These are phyloP conservation scores for Trichoderma reesei DNA, from an alignment of 495 filamentous ascomycete species.

Conservation along the genomic window DNA sequence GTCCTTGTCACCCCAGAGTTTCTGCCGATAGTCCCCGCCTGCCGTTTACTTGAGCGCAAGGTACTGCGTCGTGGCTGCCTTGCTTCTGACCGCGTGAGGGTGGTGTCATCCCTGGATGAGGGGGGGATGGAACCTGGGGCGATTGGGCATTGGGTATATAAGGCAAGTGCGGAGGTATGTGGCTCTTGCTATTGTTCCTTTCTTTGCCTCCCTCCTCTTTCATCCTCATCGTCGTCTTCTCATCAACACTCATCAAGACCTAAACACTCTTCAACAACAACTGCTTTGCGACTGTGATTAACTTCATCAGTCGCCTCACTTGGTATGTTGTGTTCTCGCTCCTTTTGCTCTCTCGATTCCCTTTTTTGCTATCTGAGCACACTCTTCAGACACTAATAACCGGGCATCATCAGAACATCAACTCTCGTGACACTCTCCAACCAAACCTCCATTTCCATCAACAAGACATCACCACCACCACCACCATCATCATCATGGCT, in stretches of 20 bases:
- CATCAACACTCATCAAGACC: background rate
- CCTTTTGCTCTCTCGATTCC: no score
- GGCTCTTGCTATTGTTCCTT: no score
- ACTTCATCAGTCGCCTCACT: no score
- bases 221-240: background rate
- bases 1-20: background rate
- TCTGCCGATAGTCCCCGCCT: background rate
- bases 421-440: no score
- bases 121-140: background rate
- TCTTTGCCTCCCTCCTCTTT: background rate
- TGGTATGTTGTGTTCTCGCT: no score
- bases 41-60: background rate
- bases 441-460: background rate
- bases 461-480: background rate
- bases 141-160: background rate
- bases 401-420: no score
- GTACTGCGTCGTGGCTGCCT: constrained; percentile 1
- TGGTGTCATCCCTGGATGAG: constrained; percentile 4
- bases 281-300: no score
- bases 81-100: background rate
- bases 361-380: no score
- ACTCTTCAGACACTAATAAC: no score
- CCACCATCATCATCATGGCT: constrained; percentile 28
- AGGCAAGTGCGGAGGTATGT: background rate
- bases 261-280: no score